These are phyloP conservation scores for Aspergillus biplanus DNA, from an alignment of 495 filamentous ascomycete species.

Conservation along the genomic window DNA sequence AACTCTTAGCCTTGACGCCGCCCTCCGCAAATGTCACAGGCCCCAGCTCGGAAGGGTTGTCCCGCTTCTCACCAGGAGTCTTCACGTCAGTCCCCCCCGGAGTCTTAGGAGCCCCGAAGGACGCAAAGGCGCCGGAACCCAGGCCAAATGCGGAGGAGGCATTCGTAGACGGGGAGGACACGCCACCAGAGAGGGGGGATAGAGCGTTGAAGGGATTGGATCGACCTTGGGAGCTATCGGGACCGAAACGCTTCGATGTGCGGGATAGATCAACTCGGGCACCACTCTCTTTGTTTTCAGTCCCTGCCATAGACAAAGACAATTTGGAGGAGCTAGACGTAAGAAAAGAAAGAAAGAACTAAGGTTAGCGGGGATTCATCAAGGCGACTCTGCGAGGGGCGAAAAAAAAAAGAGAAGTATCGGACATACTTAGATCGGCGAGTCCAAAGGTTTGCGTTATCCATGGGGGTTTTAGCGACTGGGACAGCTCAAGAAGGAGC, in stretches of 20 bases:
- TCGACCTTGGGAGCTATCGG: constrained; percentile 77
- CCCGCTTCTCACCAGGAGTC: constrained; percentile 69
- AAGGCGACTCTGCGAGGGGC: background rate
- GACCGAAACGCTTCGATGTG: constrained; percentile 73
- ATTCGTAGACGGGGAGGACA: constrained; percentile 84
- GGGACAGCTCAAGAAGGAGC: constrained; percentile 46
- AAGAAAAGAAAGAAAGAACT: constrained; percentile 18
- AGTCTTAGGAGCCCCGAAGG: constrained; percentile 92
- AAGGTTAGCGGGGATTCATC: background rate
- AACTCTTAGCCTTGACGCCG: constrained; percentile 44
- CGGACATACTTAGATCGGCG: constrained; percentile 82
- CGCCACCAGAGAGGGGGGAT: constrained; percentile 67
- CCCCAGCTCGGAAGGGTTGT: constrained; percentile 58
- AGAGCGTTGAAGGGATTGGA: constrained; percentile 85
- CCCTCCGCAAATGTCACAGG: constrained; percentile 58
- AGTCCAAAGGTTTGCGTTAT: constrained; percentile 82
- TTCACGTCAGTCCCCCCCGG: constrained; percentile 78
- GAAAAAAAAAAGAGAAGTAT: constrained; percentile 23
- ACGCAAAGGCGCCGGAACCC: constrained; percentile 93
- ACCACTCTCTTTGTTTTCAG: constrained; percentile 58
- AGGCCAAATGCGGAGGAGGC: constrained; percentile 93
- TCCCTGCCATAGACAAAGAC: constrained; percentile 77
- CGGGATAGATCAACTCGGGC: constrained; percentile 68
- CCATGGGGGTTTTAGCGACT: constrained; percentile 52
- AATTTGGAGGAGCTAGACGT: constrained; percentile 76